These are phyloP conservation scores for Lachancea nothofagi DNA, from an alignment of 805 yeast genomes.

Conservation along the genomic window DNA sequence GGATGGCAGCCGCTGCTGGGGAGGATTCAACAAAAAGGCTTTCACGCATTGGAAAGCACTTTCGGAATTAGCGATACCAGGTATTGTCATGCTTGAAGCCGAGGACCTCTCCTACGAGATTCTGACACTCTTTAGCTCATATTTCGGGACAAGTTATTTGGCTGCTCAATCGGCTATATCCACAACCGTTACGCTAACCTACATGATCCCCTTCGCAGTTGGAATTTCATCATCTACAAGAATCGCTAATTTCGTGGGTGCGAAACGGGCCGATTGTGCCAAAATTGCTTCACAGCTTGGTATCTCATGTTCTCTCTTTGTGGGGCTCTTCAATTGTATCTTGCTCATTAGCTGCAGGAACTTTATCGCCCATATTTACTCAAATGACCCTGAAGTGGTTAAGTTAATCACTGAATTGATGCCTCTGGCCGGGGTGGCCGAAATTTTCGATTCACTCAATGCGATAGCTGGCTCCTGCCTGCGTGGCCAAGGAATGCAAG, in stretches of 20 bases:
- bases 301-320: conserved; percentile 35
- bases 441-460: conserved; percentile 63
- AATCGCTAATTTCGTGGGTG: conserved; percentile 67
- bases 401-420: conserved; percentile 44
- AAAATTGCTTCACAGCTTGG: conserved; percentile 43
- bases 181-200: conserved; percentile 56
- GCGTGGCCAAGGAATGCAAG: conserved; percentile 83
- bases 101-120: conserved; percentile 72
- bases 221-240: conserved; percentile 69
- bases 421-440: conserved; percentile 61
- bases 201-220: conserved; percentile 71
- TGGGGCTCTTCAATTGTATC: conserved; percentile 49
- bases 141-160: conserved; percentile 60
- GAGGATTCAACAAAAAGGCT: conserved; percentile 47
- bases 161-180: conserved; percentile 75
- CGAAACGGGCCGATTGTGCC: conserved; percentile 44
- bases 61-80: conserved; percentile 60
- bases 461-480: conserved; percentile 75
- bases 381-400: conserved; percentile 55
- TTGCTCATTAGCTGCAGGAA: conserved; percentile 44
- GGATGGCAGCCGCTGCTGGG: conserved; percentile 70
- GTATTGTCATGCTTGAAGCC: conserved; percentile 73
- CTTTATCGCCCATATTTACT: conserved; percentile 52
- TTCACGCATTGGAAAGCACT: conserved; percentile 55
- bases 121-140: conserved; percentile 62